Evolutionary conservation across 2,329 filamentous ascomycete species (phyloP), one percentile per base, ranked within the genome.

Genomic region (Monosporascus sp.): DNA sequence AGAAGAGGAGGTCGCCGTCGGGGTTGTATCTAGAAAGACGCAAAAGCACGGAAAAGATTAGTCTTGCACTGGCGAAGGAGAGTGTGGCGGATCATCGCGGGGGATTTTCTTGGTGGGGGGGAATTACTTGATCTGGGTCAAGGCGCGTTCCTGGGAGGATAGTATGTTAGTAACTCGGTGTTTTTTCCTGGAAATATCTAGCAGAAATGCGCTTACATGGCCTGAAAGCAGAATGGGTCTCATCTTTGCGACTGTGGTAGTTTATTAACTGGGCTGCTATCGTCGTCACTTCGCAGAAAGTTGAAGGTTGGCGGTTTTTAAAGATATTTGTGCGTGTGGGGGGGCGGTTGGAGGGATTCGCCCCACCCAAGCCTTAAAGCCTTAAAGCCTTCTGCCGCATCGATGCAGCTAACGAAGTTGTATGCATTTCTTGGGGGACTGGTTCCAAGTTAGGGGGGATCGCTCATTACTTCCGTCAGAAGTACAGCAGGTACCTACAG

Each of bases 1-100:
- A 96, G 80, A 97, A 97, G 71, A 97, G 86, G 62, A 97, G 83
- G 71, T 99, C 94, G 76, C 94, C 94, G 77, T 99, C 94, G 74
- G 85, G 84, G 76, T 92, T 95, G 78, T 90, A 96, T 71, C 87
- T 90, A 55, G 44, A 27, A 31, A 48, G 39, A 50, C 42, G 36
- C 14, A 44, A 6, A 22, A 25, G 15, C 51, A 54, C 50, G 53
- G 50, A 50, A 46, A 41, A 53, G 48, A 45, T 49, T 49, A 20
- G 42, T 27, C 36, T 11, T 34, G 9, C 5, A 11, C 11, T 34
- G 9, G 9, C 27, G 27, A 11, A 31, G 9, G 31, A 14, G 31
- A 34, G 31, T 14, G 5, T 5, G 9, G 31, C 31, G 31, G 31
- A 34, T 52, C 47, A 48, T 45, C 25, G 48, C 39, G 54, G 39